Percentiles rank a stretch among this genome's conserved stretches.
These are phyloP conservation scores for Ogataea populi-albae DNA, from an alignment of 805 yeast species.

Conservation along the genomic window DNA sequence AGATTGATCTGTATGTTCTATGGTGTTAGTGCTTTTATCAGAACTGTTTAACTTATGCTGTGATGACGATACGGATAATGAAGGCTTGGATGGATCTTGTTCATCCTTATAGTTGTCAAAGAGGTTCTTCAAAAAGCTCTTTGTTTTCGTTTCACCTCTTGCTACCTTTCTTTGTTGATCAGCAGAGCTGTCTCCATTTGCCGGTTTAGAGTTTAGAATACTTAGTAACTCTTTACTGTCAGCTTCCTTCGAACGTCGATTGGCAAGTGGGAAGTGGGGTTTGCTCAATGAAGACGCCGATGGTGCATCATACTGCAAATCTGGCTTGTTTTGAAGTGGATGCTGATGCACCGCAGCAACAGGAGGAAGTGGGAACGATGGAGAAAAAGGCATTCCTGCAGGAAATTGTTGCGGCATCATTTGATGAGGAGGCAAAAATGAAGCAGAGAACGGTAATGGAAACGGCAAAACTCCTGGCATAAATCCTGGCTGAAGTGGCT, in stretches of 20 bases:
- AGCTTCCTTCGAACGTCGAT: conserved; percentile 30
- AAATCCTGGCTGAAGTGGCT: conserved; percentile 15
- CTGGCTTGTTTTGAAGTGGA: conserved; percentile 11
- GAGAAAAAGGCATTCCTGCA: conserved; percentile 16
- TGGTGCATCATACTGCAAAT: conserved; percentile 23
- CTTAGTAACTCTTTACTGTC: conserved; percentile 33
- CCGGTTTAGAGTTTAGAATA: conserved; percentile 24
- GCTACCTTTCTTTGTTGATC: conserved; percentile 4
- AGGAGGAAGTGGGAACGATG: conserved; percentile 16
- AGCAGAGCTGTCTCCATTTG: not conserved
- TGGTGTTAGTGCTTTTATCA: too few species aligned
- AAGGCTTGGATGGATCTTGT: conserved; percentile 2
- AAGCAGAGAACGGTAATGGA: conserved; percentile 28
- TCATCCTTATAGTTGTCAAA: conserved; percentile 16
- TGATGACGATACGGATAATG: too few species aligned
- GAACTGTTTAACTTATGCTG: too few species aligned
- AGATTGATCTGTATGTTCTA: too few species aligned
- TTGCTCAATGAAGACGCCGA: conserved; percentile 32
- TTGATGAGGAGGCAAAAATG: conserved; percentile 18
- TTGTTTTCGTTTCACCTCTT: conserved; percentile 9
- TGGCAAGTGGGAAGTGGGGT: conserved; percentile 29
- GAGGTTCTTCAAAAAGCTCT: conserved; percentile 18
- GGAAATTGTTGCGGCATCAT: conserved; percentile 18
- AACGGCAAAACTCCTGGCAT: conserved; percentile 20
- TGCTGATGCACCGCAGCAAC: conserved; percentile 11